Evolutionary conservation across 805 yeast genomes (phyloP).

Genomic region (Teunomyces panamensis): DNA sequence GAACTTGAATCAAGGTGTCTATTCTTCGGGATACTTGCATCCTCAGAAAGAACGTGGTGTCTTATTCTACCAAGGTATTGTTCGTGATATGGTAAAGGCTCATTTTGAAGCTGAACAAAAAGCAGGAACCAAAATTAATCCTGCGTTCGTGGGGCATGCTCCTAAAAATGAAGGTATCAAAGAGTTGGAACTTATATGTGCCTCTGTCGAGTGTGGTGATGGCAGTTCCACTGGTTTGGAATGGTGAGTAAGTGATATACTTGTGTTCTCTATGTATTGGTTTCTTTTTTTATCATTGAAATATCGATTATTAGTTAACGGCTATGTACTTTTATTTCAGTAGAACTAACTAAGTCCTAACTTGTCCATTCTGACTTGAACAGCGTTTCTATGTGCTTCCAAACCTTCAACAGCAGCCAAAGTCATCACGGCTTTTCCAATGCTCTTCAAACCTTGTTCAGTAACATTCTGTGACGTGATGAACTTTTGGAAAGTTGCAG

Average conservation of each 20-base stretch:
- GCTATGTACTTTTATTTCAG: not conserved
- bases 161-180: conserved; percentile 38
- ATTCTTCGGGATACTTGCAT: conserved; percentile 57
- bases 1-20: conserved; percentile 59
- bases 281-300: not conserved
- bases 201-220: conserved; percentile 45
- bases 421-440: conserved; percentile 96
- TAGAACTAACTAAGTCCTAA: conserved; percentile 48
- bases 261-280: not conserved
- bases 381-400: conserved; percentile 97
- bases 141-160: conserved; percentile 46
- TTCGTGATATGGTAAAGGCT: conserved; percentile 54
- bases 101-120: conserved; percentile 47
- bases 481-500: conserved; percentile 92
- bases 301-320: not conserved
- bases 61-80: conserved; percentile 52
- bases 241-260: conserved; percentile 4
- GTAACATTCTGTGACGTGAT: conserved; percentile 92
- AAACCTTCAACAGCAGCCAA: conserved; percentile 95
- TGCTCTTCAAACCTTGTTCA: conserved; percentile 76
- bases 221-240: conserved; percentile 7
- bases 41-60: conserved; percentile 61
- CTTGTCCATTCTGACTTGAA: conserved; percentile 87
- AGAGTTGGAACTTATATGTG: conserved; percentile 51
- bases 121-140: conserved; percentile 48